Evolutionary conservation across 192 early-diverging fungal genomes (phyloP).

Genomic region (Coemansia sp.): DNA sequence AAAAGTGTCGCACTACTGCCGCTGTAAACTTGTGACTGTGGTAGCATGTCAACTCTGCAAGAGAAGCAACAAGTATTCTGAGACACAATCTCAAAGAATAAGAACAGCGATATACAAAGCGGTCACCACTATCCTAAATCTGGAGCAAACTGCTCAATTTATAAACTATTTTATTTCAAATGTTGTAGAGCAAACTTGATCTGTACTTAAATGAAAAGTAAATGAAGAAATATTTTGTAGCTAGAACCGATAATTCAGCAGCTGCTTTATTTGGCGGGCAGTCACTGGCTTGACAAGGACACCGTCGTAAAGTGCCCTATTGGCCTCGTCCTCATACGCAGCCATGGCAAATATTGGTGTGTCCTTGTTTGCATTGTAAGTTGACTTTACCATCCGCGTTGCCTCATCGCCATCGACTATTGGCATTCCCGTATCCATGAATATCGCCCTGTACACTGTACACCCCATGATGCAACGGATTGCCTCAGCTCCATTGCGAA

Average conservation of each 20-base stretch:
- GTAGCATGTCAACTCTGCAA: too few relatives aligned
- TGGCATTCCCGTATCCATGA: conserved; percentile 94
- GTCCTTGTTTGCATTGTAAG: conserved; percentile 77
- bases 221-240: not conserved
- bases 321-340: conserved; percentile 66
- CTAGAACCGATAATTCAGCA: not conserved
- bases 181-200: too few relatives aligned
- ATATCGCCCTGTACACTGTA: conserved; percentile 89
- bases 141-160: too few relatives aligned
- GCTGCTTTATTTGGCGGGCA: conserved; percentile 13
- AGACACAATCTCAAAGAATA: too few relatives aligned
- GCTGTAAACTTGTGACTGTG: too few relatives aligned
- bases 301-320: conserved; percentile 29
- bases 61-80: too few relatives aligned
- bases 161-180: too few relatives aligned
- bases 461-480: conserved; percentile 85
- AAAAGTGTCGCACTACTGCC: too few relatives aligned
- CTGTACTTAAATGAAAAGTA: not conserved
- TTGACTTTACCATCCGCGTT: conserved; percentile 92
- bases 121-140: not conserved
- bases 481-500: conserved; percentile 89
- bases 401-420: conserved; percentile 91
- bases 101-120: too few relatives aligned
- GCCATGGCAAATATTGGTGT: conserved; percentile 85
- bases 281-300: conserved; percentile 40